Evolutionary conservation across 2,329 filamentous ascomycete species (phyloP).

Genomic region (Aspergillus melleus): DNA sequence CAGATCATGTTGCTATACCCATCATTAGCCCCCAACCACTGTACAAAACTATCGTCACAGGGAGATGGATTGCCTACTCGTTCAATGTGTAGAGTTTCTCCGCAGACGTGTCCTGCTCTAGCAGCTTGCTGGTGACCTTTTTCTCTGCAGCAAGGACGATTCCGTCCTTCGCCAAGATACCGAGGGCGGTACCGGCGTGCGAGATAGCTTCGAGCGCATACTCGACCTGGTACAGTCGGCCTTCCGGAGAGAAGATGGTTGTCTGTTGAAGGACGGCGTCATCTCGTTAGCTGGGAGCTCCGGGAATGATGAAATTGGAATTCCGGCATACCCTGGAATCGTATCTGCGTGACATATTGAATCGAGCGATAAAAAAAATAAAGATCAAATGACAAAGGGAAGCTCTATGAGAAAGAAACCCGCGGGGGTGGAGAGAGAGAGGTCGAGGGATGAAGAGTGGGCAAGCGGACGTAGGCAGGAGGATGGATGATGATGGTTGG

Average conservation of each 20-base stretch:
- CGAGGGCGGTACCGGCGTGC: conserved; percentile 93
- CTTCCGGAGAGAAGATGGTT: conserved; percentile 99
- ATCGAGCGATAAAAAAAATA: conserved; percentile 14
- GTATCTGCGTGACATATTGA: conserved; percentile 90
- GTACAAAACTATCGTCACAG: not conserved
- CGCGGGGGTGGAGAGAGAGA: conserved; percentile 1
- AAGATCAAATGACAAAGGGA: conserved; percentile 8
- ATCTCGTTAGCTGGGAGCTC: conserved; percentile 38
- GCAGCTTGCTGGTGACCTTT: conserved; percentile 97
- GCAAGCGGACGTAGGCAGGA: conserved; percentile 21
- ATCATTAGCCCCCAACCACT: conserved; percentile 15
- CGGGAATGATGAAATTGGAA: conserved; percentile 20
- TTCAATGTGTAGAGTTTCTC: conserved; percentile 99
- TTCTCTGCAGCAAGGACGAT: conserved; percentile 97
- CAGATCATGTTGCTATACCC: conserved; percentile 94
- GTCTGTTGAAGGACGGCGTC: conserved; percentile 61
- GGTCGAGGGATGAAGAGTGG: conserved; percentile 12
- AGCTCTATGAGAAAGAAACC: not conserved
- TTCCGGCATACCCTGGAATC: conserved; percentile 78
- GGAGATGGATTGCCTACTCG: conserved; percentile 65
- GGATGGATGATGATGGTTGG: conserved; percentile 23
- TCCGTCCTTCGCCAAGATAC: conserved; percentile 95
- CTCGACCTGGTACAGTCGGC: conserved; percentile 97
- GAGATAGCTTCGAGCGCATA: conserved; percentile 99
- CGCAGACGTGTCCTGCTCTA: conserved; percentile 98